These are phyloP conservation scores for Solanum peruvianum DNA, from an alignment of 257 asterid genomes.

Conservation along the genomic window DNA sequence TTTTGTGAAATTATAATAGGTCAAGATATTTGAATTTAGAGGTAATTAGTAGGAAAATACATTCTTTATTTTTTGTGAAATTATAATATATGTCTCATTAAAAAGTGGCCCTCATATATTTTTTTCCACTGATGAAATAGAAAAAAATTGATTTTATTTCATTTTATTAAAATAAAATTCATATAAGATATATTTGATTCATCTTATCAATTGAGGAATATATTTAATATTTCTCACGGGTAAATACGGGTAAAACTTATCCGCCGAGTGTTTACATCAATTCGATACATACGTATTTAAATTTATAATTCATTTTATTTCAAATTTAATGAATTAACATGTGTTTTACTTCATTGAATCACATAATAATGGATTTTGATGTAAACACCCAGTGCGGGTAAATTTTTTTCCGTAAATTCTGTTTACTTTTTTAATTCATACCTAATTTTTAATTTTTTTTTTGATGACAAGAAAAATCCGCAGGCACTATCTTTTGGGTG, in stretches of 20 bases:
- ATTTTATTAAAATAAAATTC: neutral
- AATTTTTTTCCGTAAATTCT: too few species aligned
- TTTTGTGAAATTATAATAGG: neutral
- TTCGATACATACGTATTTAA: accelerated
- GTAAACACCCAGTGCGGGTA: too few species aligned
- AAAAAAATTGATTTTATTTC: neutral
- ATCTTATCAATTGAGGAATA: neutral
- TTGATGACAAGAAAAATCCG: too few species aligned
- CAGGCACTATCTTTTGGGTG: too few species aligned
- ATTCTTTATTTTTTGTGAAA: neutral
- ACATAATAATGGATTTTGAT: too few species aligned
- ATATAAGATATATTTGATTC: neutral
- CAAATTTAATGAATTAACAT: too few species aligned
- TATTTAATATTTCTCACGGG: neutral
- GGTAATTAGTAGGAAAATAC: too few species aligned
- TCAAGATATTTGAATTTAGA: neutral
- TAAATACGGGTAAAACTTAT: too few species aligned
- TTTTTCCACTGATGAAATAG: neutral
- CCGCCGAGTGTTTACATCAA: accelerated
- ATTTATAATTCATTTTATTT: too few species aligned
- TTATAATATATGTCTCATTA: neutral
- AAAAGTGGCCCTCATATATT: neutral
- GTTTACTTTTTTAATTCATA: neutral
- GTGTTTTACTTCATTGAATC: too few species aligned
- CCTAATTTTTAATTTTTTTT: neutral